phyloP scores from a whole-genome alignment of 345 rosid species.

The Passiflora organensis region DNA sequence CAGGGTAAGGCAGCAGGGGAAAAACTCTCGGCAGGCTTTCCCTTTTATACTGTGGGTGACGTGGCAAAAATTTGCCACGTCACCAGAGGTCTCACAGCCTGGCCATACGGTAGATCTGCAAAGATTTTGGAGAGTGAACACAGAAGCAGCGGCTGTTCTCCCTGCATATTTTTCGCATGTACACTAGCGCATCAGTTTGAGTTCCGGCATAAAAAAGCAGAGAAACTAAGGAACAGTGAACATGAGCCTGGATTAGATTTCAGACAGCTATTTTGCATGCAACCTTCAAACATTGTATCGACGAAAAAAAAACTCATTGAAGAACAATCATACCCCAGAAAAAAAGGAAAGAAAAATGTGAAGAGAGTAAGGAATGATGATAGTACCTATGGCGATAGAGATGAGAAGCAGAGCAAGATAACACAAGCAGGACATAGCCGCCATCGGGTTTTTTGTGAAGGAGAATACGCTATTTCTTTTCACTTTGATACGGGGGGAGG shows the following conservation, averaged over 20 bases:
- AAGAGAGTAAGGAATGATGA: background rate
- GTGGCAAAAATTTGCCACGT: no score
- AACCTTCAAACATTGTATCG: no score
- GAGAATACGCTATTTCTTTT: background rate
- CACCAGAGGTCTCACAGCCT: no score
- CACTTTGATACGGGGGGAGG: background rate
- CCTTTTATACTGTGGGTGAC: no score
- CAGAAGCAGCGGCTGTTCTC: slow-evolving; percentile 39
- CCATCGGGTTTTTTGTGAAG: slow-evolving; percentile 16
- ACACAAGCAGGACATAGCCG: slow-evolving; percentile 1
- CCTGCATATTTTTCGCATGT: slow-evolving; percentile 19
- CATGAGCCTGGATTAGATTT: no score
- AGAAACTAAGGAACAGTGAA: no score
- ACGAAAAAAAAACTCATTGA: background rate
- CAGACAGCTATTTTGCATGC: no score
- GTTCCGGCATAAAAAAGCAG: no score
- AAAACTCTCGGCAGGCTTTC: no score
- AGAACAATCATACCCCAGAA: background rate
- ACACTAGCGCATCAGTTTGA: no score
- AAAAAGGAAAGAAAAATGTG: background rate
- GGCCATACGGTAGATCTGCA: slow-evolving; percentile 84
- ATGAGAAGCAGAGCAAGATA: slow-evolving; percentile 21
- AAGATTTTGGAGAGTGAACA: slow-evolving; percentile 63
- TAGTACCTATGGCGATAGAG: slow-evolving; percentile 15
- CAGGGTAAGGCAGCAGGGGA: no score